Percentiles rank a stretch among this genome's conserved stretches.
Evolutionary conservation across 768 basidiomycete genomes (phyloP).

Genomic region (Agrocybe pediades): DNA sequence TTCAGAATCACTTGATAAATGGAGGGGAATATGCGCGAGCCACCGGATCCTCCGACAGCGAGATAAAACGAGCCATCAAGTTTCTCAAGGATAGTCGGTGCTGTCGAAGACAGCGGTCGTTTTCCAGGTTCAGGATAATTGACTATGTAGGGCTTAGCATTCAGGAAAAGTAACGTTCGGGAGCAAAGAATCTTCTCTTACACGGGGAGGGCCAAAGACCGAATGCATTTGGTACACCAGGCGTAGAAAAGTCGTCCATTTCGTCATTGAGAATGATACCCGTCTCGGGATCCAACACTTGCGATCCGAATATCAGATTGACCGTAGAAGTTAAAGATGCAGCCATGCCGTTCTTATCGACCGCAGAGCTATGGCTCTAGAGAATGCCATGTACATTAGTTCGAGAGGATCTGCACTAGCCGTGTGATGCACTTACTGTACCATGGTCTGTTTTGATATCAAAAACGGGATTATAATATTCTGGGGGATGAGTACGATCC

Average conservation of each 20-base stretch:
- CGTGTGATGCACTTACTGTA: constrained; percentile 53
- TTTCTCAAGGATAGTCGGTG: constrained; percentile 80
- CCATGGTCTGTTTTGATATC: constrained; percentile 84
- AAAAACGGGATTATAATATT: constrained; percentile 84
- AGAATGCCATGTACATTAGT: not conserved
- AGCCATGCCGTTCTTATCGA: constrained; percentile 87
- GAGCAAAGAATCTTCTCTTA: constrained; percentile 29
- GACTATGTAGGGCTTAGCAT: too few species aligned
- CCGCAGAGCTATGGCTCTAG: constrained; percentile 82
- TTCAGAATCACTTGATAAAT: constrained; percentile 81
- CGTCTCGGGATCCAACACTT: constrained; percentile 82
- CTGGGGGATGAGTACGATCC: constrained; percentile 79
- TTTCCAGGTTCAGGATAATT: constrained; percentile 91
- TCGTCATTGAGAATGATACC: constrained; percentile 92
- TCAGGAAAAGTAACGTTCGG: not conserved
- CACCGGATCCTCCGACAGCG: constrained; percentile 85
- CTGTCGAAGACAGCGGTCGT: constrained; percentile 85
- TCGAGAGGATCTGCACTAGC: not conserved
- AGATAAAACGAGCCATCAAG: constrained; percentile 71
- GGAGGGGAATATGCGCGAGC: constrained; percentile 80
- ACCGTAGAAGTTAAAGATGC: constrained; percentile 87
- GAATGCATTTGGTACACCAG: constrained; percentile 82
- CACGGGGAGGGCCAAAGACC: constrained; percentile 84
- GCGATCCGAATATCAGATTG: constrained; percentile 88
- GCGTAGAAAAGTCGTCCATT: constrained; percentile 94